These are phyloP conservation scores for Metschnikowia cubensis DNA, from an alignment of 805 yeast species.

Conservation along the genomic window DNA sequence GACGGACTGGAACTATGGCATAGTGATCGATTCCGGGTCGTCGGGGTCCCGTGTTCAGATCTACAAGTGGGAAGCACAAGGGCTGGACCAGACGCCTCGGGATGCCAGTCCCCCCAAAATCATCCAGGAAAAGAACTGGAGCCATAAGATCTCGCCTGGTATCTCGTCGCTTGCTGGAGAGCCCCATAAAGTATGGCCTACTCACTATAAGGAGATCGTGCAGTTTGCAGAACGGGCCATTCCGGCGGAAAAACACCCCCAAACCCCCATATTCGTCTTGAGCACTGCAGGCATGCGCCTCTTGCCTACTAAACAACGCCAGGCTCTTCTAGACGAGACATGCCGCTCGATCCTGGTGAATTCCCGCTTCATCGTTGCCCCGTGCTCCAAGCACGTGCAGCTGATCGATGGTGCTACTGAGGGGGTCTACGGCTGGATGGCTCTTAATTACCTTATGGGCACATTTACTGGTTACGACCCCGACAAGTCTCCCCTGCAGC, in stretches of 20 bases:
- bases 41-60: slow-evolving; percentile 88
- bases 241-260: slow-evolving; percentile 54
- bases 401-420: slow-evolving; percentile 93
- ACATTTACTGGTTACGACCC: slow-evolving; percentile 40
- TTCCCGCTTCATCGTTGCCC: slow-evolving; percentile 51
- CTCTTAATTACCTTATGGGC: slow-evolving; percentile 77
- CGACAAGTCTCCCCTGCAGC: slow-evolving; percentile 30
- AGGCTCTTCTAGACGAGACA: slow-evolving; percentile 51
- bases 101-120: slow-evolving; percentile 63
- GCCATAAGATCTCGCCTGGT: slow-evolving; percentile 75
- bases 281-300: slow-evolving; percentile 98
- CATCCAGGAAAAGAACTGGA: slow-evolving; percentile 63
- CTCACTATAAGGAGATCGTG: slow-evolving; percentile 64
- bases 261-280: slow-evolving; percentile 84
- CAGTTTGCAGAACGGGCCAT: slow-evolving; percentile 66
- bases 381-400: slow-evolving; percentile 70
- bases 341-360: slow-evolving; percentile 55
- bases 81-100: neutral
- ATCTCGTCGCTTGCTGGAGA: slow-evolving; percentile 57
- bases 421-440: slow-evolving; percentile 95
- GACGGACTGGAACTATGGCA: slow-evolving; percentile 54
- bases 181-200: slow-evolving; percentile 57
- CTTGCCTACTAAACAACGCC: slow-evolving; percentile 51
- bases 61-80: slow-evolving; percentile 60
- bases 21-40: slow-evolving; percentile 93